Conservation (phyloP, 2,329 filamentous ascomycete species). For the Xylaria sp. region DNA sequence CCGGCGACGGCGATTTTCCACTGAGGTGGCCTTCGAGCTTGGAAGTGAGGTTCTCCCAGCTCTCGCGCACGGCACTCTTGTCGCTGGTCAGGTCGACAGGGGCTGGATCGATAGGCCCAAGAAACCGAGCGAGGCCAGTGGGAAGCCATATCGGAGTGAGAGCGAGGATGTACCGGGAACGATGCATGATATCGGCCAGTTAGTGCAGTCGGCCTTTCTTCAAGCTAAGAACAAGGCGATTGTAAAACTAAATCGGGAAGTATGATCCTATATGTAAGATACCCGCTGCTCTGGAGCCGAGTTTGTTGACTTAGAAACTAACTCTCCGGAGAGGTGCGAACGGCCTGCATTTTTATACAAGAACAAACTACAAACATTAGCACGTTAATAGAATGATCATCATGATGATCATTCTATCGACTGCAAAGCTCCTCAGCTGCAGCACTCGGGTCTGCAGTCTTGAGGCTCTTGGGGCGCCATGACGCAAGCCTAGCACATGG, state of each 20-base stretch:
- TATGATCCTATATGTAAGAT: no score
- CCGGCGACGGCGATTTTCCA: constrained; percentile 14
- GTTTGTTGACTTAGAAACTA: no score
- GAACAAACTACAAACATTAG: no score
- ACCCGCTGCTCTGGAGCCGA: no score
- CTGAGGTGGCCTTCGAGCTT: constrained; percentile 26
- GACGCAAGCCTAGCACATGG: neutral
- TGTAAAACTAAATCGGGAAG: neutral
- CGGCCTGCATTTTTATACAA: no score
- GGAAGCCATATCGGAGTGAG: constrained; percentile 14
- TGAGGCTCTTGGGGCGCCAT: neutral
- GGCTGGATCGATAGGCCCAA: constrained; percentile 39
- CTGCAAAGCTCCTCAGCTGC: no score
- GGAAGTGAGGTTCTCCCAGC: constrained; percentile 40
- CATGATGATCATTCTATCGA: no score
- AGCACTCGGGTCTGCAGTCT: no score
- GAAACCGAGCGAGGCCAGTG: constrained; percentile 18
- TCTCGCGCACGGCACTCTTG: constrained; percentile 35
- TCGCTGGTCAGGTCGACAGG: constrained; percentile 39
- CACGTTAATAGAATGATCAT: no score
- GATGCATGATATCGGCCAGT: constrained; percentile 5
- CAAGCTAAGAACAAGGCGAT: neutral
- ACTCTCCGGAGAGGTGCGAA: no score
- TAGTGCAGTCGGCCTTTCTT: neutral
- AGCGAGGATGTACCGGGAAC: neutral